Evolutionary conservation across 1,284 basidiomycete species (phyloP), one percentile per base, ranked within the genome.

Genomic region (Phlebopus sp.): DNA sequence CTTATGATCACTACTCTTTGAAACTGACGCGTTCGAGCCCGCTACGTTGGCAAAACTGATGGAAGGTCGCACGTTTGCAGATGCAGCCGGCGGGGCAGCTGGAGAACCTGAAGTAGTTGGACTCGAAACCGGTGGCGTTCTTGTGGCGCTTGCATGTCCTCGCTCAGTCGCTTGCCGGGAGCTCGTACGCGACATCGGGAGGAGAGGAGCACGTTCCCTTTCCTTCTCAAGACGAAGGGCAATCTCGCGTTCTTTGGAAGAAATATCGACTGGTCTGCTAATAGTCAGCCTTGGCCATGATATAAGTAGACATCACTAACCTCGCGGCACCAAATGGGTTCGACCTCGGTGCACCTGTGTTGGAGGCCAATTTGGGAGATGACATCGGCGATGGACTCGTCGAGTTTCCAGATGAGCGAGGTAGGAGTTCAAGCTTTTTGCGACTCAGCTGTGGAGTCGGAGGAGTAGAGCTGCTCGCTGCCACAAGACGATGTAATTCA

Each of bases 241-340:
- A 9, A 92, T 82, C 62, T 82, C 88, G 44, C 79, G 80, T 63
- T 97, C 93, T 47, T 83, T 82, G 2, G 78, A 74, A 17, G 85
- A 74, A 7, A 88, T 84, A 66, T 97, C 92, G 29, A 97, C 87
- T 11, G 95, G 93, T 60, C 90, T 92, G 36, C 30, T 25, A 40
- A 17, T 13, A 52, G 36, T 53, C 19, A 53, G 50, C 42, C 49
- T 17, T 36, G 37, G 42, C 29, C 42, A 46, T 25, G 32, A 15
- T 45, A 41, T 47, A 5, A 32, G 21, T 47, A 14, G 46, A 43
- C 37, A 44, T 30, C 21, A 64, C 79, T 52, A 59, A 90, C 86
- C 72, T 85, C 35, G 96, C 96, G 44, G 79, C 77, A 48, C 96
- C 96, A 64, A 98, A 98, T 2, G 95, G 93, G 62, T 80, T 91